Evolutionary conservation across 768 basidiomycete genomes (phyloP).

Genomic region (Stropharia rugosoannulata): DNA sequence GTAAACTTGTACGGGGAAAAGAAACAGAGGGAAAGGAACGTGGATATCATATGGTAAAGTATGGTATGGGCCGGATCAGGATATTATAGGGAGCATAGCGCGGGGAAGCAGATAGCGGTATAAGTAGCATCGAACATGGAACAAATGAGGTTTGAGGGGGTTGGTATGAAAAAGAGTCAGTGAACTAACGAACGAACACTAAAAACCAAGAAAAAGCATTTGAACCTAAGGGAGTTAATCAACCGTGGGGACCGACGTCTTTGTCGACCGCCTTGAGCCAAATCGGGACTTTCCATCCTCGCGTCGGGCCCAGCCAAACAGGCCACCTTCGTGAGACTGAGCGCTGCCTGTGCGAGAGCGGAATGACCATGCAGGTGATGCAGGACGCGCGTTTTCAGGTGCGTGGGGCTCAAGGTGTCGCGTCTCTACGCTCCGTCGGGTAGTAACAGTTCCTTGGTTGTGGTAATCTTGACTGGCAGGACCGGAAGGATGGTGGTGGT

Average conservation of each 20-base stretch:
- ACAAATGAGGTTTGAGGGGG: not conserved
- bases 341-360: conserved; percentile 77
- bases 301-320: conserved; percentile 68
- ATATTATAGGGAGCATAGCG: conserved; percentile 27
- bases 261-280: conserved; percentile 63
- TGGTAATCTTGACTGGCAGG: conserved; percentile 2
- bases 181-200: not conserved
- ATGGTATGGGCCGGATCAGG: conserved; percentile 12
- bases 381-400: conserved; percentile 55
- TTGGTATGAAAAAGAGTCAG: not conserved
- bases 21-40: conserved; percentile 22
- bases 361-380: conserved; percentile 84
- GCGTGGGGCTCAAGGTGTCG: conserved; percentile 49
- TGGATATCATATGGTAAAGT: conserved; percentile 23
- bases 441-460: conserved; percentile 29
- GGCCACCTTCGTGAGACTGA: conserved; percentile 64
- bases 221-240: conserved; percentile 13
- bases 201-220: not conserved
- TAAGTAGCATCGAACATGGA: conserved; percentile 5
- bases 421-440: conserved; percentile 43
- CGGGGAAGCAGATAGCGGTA: conserved; percentile 7
- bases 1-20: conserved; percentile 11
- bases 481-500: conserved; percentile 43
- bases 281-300: conserved; percentile 72
- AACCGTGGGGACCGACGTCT: conserved; percentile 36